Evolutionary conservation across 495 filamentous ascomycete genomes (phyloP).

Genomic region (Talaromyces thailandensis): DNA sequence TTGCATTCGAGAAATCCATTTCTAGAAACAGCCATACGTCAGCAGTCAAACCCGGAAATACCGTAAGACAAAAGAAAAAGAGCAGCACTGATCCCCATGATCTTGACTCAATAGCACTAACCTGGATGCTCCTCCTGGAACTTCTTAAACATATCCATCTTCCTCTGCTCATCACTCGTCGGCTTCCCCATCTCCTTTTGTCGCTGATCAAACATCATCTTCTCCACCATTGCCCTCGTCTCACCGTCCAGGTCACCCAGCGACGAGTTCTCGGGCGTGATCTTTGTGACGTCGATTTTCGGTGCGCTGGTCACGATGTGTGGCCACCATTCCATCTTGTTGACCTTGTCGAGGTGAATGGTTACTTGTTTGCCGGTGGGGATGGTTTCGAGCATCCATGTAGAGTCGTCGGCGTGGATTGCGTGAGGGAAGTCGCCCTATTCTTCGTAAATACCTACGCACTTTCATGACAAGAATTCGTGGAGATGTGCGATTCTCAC

Average conservation of each 20-base stretch:
- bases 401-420: constrained; percentile 75
- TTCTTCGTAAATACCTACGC: not conserved
- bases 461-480: not conserved
- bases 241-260: constrained; percentile 89
- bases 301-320: constrained; percentile 73
- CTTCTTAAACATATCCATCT: constrained; percentile 83
- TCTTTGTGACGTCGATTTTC: constrained; percentile 89
- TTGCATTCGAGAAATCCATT: constrained; percentile 41
- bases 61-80: too few species aligned
- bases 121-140: constrained; percentile 83
- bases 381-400: constrained; percentile 81
- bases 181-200: constrained; percentile 90
- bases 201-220: constrained; percentile 99
- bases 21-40: constrained; percentile 17
- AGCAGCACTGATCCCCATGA: too few species aligned
- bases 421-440: constrained; percentile 80
- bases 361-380: constrained; percentile 63
- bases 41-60: not conserved
- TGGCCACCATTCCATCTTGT: constrained; percentile 98
- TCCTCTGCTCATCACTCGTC: constrained; percentile 86
- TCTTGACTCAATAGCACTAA: too few species aligned
- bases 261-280: constrained; percentile 84
- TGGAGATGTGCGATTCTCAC: constrained; percentile 35
- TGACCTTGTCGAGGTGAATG: constrained; percentile 91
- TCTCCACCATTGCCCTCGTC: constrained; percentile 98